A percentile compares a stretch with the other conserved stretches of the same genome.
These are phyloP conservation scores for Leccinum truebloodii DNA, from an alignment of 768 basidiomycete species.

Conservation along the genomic window DNA sequence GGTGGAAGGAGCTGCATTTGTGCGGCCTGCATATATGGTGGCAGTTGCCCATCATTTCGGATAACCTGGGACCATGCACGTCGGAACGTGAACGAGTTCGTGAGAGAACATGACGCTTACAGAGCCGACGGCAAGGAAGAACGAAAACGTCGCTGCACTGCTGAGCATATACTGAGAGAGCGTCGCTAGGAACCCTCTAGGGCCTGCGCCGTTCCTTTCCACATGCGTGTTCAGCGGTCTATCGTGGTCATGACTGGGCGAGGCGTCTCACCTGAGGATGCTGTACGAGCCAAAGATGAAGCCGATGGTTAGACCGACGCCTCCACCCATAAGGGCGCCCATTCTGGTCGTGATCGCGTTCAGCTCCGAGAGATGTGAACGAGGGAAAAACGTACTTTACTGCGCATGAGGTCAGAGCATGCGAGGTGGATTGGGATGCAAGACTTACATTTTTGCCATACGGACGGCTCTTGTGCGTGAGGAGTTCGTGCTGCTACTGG, in stretches of 20 bases:
- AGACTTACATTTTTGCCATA: constrained; percentile 74
- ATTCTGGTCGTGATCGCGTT: constrained; percentile 52
- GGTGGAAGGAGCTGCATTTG: constrained; percentile 59
- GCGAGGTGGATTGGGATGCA: background rate
- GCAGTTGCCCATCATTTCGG: constrained; percentile 69
- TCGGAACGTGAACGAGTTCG: constrained; percentile 3
- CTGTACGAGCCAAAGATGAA: constrained; percentile 96
- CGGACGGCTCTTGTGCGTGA: constrained; percentile 53
- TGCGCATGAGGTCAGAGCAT: constrained; percentile 31
- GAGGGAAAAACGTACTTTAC: constrained; percentile 54
- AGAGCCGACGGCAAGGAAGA: constrained; percentile 95
- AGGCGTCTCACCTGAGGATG: constrained; percentile 72
- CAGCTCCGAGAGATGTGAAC: constrained; percentile 5
- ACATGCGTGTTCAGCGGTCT: constrained; percentile 8
- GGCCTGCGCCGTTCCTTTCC: constrained; percentile 83
- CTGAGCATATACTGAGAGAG: constrained; percentile 98
- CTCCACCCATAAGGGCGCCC: constrained; percentile 91
- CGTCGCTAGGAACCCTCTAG: constrained; percentile 85
- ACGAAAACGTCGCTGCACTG: constrained; percentile 95
- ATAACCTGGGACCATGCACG: constrained; percentile 63
- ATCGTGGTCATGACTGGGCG: background rate
- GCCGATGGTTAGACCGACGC: constrained; percentile 94
- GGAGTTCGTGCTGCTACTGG: constrained; percentile 34
- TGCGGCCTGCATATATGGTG: constrained; percentile 63
- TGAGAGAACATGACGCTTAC: constrained; percentile 43